phyloP scores from a whole-genome alignment of 345 rosid genomes.

The Aquilaria yunnanensis region DNA sequence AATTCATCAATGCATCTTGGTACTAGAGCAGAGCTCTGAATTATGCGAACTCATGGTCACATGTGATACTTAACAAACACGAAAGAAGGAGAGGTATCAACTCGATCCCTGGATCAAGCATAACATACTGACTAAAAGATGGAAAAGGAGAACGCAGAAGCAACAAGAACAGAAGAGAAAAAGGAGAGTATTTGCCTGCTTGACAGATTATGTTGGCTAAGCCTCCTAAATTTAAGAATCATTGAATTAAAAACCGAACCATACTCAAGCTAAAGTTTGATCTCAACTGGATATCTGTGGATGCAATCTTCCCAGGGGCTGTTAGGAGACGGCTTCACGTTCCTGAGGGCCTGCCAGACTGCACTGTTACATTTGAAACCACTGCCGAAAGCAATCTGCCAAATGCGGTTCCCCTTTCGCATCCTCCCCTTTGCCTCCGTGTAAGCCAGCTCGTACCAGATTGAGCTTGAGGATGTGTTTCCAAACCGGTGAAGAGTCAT shows the following conservation, averaged over 20 bases:
- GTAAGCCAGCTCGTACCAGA: conserved; percentile 90
- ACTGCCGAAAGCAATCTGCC: conserved; percentile 93
- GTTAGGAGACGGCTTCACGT: conserved; percentile 45
- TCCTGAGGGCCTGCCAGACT: conserved; percentile 58
- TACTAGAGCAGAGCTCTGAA: neutral
- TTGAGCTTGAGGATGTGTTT: conserved; percentile 88
- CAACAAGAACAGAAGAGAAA: neutral
- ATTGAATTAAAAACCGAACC: conserved; percentile 7
- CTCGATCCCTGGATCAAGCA: too few relatives aligned
- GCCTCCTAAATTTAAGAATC: conserved; percentile 2
- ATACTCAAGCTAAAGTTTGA: conserved; percentile 22
- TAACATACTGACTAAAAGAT: too few relatives aligned
- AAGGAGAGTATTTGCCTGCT: conserved; percentile 5
- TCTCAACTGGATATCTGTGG: conserved; percentile 65
- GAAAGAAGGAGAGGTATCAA: too few relatives aligned
- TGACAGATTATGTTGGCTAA: conserved; percentile 7
- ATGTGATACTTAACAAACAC: too few relatives aligned
- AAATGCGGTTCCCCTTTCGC: conserved; percentile 70
- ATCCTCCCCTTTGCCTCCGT: conserved; percentile 78
- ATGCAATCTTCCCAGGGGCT: conserved; percentile 81
- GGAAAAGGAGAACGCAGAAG: conserved; percentile 3
- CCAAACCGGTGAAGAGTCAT: conserved; percentile 91
- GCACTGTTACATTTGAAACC: conserved; percentile 96
- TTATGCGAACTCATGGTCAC: too few relatives aligned
- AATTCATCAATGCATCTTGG: neutral